Evolutionary conservation across 2,329 filamentous ascomycete genomes (phyloP), one percentile per base, ranked within the genome.

Genomic region (Aspergillus novoparasiticus): DNA sequence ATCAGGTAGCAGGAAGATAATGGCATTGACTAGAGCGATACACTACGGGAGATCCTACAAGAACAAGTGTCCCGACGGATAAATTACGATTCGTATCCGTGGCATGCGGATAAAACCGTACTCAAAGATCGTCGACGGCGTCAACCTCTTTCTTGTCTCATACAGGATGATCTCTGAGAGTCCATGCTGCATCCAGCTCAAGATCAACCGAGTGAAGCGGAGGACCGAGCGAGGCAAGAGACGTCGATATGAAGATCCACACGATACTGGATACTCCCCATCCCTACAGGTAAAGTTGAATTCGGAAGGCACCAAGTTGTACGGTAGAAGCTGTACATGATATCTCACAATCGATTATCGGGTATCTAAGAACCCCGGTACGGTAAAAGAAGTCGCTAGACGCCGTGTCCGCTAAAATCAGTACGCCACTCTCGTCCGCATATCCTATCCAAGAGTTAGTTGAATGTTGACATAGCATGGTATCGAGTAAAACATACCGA

Each of bases 351-450:
- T 65, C 57, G 58, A 64, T 64, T 66, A 69, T 61, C 51, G 64
- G 64, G 68, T 72, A 75, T 69, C 65, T 68, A 66, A 66, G 56
- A 71, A 68, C 65, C 69, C 66, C 60, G 50, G 60, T 61, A 70
- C 58, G 68, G 58, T 61, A 61, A 41, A 64, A 34, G 14, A 68
- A 70, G 62, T 51, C 30, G 58, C 51, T 45, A 57, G 69, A 73
- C 70, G 70, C 73, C 76, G 58, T 68, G 62, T 60, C 62, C 61
- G 32, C 51, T 48, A 61, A 62, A 68, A 72, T 79, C 71, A 84
- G 69, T 86, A 86, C 66, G 84, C 84, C 67, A 86, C 85, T 66
- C 84, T 76, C 58, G 84, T 86, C 62, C 84, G 80, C 81, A 86
- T 86, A 74, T 86, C 84, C 82, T 85, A 39, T 6, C 8, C 6